Evolutionary conservation across 495 filamentous ascomycete species (phyloP).

Genomic region (Aspergillus taichungensis): DNA sequence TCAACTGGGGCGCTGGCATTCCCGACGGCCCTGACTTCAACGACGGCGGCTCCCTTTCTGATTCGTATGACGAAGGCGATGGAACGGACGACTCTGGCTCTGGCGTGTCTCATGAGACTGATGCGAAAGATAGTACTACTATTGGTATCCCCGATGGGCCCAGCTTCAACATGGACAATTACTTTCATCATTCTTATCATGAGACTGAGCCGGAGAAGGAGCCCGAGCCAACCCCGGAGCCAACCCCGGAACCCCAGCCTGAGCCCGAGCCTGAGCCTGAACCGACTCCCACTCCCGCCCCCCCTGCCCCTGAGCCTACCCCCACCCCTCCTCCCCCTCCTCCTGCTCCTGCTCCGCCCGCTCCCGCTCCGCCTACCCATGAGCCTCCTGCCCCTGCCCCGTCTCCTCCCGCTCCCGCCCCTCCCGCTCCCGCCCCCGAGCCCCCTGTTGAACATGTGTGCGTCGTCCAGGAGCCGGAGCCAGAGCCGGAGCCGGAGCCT

Average conservation of each 20-base stretch:
- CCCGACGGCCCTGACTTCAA: conserved; percentile 20
- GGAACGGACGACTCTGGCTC: conserved; percentile 1
- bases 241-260: neutral
- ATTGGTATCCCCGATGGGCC: conserved; percentile 29
- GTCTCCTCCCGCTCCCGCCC: conserved; percentile 3
- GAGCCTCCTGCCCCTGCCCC: conserved; percentile 1
- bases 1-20: conserved; percentile 18
- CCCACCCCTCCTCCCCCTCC: conserved; percentile 6
- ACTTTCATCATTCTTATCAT: conserved; percentile 13
- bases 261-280: conserved; percentile 9
- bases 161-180: conserved; percentile 11
- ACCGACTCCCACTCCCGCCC: conserved; percentile 4
- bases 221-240: conserved; percentile 1
- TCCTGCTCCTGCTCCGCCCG: conserved; percentile 5
- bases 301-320: conserved; percentile 6
- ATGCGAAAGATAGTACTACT: conserved; percentile 13
- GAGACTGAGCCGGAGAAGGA: conserved; percentile 15
- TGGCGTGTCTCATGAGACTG: conserved; percentile 6
- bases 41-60: conserved; percentile 12
- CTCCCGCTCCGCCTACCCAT: conserved; percentile 2
- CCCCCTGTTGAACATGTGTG: neutral
- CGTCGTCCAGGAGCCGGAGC: conserved; percentile 1
- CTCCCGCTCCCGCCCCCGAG: conserved; percentile 12
- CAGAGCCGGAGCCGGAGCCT: conserved; percentile 5
- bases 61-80: conserved; percentile 9